Percentiles rank a stretch among this genome's conserved stretches.
These are phyloP conservation scores for Alopecurus myosuroides DNA, from an alignment of 176 grass and related monocot genomes.

Conservation along the genomic window DNA sequence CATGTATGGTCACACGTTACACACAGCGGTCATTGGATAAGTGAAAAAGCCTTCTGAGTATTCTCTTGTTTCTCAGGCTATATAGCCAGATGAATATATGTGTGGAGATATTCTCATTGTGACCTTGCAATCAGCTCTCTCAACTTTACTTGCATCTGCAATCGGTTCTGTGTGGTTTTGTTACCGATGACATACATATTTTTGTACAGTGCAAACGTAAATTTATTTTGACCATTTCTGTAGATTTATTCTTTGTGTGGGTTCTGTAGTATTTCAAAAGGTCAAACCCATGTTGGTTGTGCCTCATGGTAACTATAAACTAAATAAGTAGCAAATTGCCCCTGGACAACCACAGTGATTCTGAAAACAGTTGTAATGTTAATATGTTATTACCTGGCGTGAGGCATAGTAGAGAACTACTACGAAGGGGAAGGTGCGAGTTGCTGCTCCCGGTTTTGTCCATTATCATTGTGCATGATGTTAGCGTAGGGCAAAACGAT, in stretches of 20 bases:
- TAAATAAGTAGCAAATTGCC: neutral
- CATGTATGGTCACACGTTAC: neutral
- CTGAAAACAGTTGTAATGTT: too few species aligned
- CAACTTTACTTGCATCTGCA: neutral
- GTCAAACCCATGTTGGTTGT: neutral
- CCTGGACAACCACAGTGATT: neutral
- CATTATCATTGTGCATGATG: too few species aligned
- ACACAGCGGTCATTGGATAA: neutral
- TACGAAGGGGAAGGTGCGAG: too few species aligned
- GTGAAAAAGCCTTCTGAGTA: neutral
- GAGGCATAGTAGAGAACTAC: too few species aligned
- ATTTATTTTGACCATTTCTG: neutral
- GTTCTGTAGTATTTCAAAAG: neutral
- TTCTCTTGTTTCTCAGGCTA: neutral
- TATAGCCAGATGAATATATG: neutral
- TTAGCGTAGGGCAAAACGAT: too few species aligned
- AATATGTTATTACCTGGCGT: too few species aligned
- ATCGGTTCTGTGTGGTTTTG: neutral
- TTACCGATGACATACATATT: neutral
- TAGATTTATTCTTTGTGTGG: neutral
- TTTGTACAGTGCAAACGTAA: neutral
- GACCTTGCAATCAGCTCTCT: neutral
- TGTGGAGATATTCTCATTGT: neutral
- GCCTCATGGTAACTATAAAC: neutral
- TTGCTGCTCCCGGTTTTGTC: too few species aligned